Evolutionary conservation across 257 asterid species (phyloP).

Genomic region (Nicotiana undulata): DNA sequence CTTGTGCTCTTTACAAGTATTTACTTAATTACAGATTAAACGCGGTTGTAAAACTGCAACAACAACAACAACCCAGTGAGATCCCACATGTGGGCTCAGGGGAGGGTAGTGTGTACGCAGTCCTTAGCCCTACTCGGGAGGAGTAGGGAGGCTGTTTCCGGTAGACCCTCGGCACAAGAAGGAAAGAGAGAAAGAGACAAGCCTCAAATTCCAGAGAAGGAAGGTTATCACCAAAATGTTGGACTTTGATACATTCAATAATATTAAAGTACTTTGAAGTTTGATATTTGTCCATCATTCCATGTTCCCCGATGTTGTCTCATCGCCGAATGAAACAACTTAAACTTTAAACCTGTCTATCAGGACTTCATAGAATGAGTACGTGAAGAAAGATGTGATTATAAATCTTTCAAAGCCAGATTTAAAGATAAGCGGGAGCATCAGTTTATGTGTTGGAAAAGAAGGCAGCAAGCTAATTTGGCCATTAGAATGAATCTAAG

Average conservation of each 20-base stretch:
- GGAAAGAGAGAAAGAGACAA: no score
- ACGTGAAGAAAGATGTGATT: background rate
- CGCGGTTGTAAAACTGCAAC: background rate
- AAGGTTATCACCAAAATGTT: background rate
- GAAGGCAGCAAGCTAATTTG: background rate
- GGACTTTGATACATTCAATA: background rate
- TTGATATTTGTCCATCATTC: background rate
- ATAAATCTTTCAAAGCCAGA: background rate
- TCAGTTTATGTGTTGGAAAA: background rate
- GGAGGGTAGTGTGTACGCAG: no score
- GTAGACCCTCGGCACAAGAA: no score
- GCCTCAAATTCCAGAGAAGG: slow-evolving; percentile 3
- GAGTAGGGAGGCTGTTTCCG: no score
- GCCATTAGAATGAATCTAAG: background rate
- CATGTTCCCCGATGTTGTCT: background rate
- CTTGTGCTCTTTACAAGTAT: background rate
- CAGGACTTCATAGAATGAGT: background rate
- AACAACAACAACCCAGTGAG: no score
- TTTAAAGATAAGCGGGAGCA: background rate
- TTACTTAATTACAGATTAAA: background rate
- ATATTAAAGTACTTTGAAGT: background rate
- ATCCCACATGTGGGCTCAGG: no score
- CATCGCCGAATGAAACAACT: background rate
- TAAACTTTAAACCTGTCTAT: background rate
- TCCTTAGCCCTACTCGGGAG: no score